These are phyloP conservation scores for Mucor mucedo DNA, from an alignment of 371 early-diverging fungal species.

Conservation along the genomic window DNA sequence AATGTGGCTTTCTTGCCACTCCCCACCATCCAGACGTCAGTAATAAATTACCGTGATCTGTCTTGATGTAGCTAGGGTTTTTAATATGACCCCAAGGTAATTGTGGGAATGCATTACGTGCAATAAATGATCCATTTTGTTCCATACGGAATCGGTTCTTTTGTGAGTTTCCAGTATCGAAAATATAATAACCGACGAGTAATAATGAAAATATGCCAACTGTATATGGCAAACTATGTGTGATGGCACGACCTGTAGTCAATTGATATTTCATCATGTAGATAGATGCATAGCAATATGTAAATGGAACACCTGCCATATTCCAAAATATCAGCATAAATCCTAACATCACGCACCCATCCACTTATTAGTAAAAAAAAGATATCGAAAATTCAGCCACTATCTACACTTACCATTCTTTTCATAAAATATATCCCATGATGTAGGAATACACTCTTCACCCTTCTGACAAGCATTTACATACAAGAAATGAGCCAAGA, in stretches of 20 bases:
- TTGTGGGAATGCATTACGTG: conserved; percentile 65
- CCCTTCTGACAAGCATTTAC: conserved; percentile 81
- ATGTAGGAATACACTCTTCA: conserved; percentile 78
- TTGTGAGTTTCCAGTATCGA: conserved; percentile 77
- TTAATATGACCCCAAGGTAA: conserved; percentile 68
- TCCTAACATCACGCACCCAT: conserved; percentile 28
- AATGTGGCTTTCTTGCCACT: conserved; percentile 81
- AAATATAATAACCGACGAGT: conserved; percentile 55
- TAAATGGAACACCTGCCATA: conserved; percentile 68
- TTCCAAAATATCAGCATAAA: conserved; percentile 71
- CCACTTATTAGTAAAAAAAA: conserved; percentile 4
- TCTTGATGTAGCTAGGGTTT: conserved; percentile 76
- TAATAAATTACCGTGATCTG: conserved; percentile 76
- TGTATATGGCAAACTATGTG: conserved; percentile 49
- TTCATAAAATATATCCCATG: conserved; percentile 73
- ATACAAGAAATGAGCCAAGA: conserved; percentile 76
- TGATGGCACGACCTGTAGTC: conserved; percentile 44
- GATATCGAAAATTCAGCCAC: too few species aligned
- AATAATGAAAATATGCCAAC: background rate
- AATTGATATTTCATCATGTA: conserved; percentile 57
- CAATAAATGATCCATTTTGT: conserved; percentile 63
- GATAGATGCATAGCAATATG: conserved; percentile 61
- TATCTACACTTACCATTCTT: conserved; percentile 60
- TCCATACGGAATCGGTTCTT: conserved; percentile 88
- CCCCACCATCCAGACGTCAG: conserved; percentile 92